A percentile compares a stretch with the other conserved stretches of the same genome.
Evolutionary conservation across 805 yeast species (phyloP).

Genomic region (Grigorovia yakushimaensis): DNA sequence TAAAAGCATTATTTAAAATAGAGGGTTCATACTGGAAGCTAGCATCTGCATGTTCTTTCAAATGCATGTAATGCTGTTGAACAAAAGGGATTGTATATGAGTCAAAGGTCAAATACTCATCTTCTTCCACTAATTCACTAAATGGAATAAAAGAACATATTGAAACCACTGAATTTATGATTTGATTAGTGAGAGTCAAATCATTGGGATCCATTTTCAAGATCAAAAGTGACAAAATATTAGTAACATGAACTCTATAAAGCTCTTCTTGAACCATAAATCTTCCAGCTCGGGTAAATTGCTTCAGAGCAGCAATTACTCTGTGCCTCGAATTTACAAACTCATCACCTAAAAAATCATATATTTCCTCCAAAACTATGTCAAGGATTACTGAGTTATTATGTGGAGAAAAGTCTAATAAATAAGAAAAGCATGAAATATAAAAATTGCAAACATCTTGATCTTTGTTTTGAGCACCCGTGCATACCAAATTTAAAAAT

Average conservation of each 20-base stretch:
- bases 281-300: constrained; percentile 55
- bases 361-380: constrained; percentile 56
- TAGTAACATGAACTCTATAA: constrained; percentile 69
- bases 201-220: constrained; percentile 90
- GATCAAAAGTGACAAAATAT: constrained; percentile 56
- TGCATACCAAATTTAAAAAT: constrained; percentile 44
- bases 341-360: constrained; percentile 55
- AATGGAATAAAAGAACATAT: constrained; percentile 68
- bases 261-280: constrained; percentile 53
- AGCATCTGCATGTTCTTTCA: constrained; percentile 27
- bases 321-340: constrained; percentile 72
- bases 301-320: constrained; percentile 59
- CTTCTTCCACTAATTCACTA: constrained; percentile 38
- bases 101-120: constrained; percentile 33
- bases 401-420: constrained; percentile 53
- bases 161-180: constrained; percentile 60
- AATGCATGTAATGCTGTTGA: constrained; percentile 47
- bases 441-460: constrained; percentile 46
- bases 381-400: constrained; percentile 37
- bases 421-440: constrained; percentile 47
- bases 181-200: constrained; percentile 55
- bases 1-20: constrained; percentile 45
- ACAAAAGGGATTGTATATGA: constrained; percentile 46
- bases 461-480: constrained; percentile 75
- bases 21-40: constrained; percentile 35